These are phyloP conservation scores for Carex parvula DNA, from an alignment of 176 grass and related monocot genomes.

Conservation along the genomic window DNA sequence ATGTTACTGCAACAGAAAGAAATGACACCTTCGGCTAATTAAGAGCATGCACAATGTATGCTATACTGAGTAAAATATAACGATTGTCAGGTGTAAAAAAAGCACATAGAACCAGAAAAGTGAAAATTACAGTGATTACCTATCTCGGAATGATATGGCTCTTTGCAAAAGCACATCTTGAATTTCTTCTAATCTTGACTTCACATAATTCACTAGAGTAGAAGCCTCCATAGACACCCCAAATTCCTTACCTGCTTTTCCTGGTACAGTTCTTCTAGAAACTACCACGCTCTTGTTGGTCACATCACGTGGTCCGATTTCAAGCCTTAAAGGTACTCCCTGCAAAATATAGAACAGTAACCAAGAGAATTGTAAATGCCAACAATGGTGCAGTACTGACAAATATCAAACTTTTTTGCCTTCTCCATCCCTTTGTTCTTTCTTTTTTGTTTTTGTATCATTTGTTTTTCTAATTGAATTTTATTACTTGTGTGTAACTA, in stretches of 20 bases:
- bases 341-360: slow-evolving; percentile 31
- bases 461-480: not conserved
- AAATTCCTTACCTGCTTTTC: slow-evolving; percentile 93
- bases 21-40: not conserved
- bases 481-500: not conserved
- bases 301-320: slow-evolving; percentile 85
- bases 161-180: slow-evolving; percentile 73
- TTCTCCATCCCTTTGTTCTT: not conserved
- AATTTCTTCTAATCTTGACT: slow-evolving; percentile 79
- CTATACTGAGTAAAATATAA: not conserved
- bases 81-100: not conserved
- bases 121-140: slow-evolving; percentile 36
- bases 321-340: slow-evolving; percentile 82
- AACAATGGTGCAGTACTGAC: not conserved
- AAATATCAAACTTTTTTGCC: not conserved
- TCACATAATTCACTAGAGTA: slow-evolving; percentile 62
- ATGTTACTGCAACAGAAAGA: slow-evolving; percentile 49
- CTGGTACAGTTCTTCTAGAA: slow-evolving; percentile 79
- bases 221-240: slow-evolving; percentile 82
- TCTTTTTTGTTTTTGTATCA: not conserved
- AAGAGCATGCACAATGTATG: not conserved
- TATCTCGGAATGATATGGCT: slow-evolving; percentile 86
- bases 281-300: slow-evolving; percentile 69
- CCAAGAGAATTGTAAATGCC: not conserved
- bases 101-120: not conserved